Base-by-base conservation (phyloP, 441 rosid species). In the Biscutella laevigata region DNA sequence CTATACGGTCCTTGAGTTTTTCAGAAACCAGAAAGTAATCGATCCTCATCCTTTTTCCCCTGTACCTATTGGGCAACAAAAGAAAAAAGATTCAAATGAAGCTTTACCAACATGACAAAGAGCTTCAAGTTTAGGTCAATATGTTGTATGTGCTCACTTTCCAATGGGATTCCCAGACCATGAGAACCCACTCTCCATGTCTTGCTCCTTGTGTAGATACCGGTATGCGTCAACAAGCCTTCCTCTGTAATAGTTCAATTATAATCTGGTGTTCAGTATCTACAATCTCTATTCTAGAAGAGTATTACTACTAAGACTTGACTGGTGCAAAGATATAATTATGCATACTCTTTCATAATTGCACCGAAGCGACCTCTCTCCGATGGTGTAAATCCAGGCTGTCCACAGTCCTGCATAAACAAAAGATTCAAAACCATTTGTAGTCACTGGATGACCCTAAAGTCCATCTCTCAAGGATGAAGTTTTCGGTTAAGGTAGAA, bases 121-220 rank as follows among this genome's bases (percentile, higher is more conserved):
- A n/a, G n/a, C n/a, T n/a, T n/a, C n/a, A n/a, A n/a, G n/a, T n/a
- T n/a, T n/a, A n/a, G n/a, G n/a, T n/a, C n/a, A n/a, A n/a, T n/a
- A n/a, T n/a, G n/a, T n/a, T n/a, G n/a, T n/a, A n/a, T n/a, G n/a
- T n/a, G 58, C 89, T 69, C 82, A 91, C 98, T 86, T 92, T 65
- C 97, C 98, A 62, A 92, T 72, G 9, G 95, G 97, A 57, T 88
- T 24, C 39, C 98, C 97, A 5, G 90, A 88, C 97, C 98, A 92
- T 37, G 98, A 88, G 74, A 92, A 92, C 54, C 98, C 97, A 57
- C 68, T 38, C 8, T 86, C 97, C 89, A 77, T 79, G 74, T 92
- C 97, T 71, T 62, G 81, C 60, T 84, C 94, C 66, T 78, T 77
- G 79, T 88, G 89, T 64, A 88, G 61, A 69, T 65, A 67, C 71